Evolutionary conservation across 225 moss, liverwort and hornwort species (phyloP).

Genomic region (Anthoceros angustus): DNA sequence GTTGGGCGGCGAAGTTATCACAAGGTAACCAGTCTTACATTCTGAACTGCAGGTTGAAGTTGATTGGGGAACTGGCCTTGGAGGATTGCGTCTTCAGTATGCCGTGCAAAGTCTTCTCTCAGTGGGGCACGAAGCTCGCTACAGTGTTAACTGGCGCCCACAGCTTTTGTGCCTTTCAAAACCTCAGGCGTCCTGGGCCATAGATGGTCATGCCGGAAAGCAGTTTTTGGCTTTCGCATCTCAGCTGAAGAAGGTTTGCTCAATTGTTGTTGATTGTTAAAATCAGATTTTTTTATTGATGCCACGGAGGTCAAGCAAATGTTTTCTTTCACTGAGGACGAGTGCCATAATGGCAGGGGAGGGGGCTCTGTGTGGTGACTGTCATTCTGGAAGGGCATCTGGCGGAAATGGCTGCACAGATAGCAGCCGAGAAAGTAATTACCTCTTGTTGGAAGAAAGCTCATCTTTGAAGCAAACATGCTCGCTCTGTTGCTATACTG

Average conservation of each 20-base stretch:
- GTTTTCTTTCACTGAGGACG: neutral
- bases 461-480: neutral
- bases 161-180: slow-evolving; percentile 81
- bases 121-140: slow-evolving; percentile 86
- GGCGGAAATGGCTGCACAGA: slow-evolving; percentile 51
- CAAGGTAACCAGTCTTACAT: neutral
- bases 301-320: neutral
- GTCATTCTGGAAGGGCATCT: slow-evolving; percentile 74
- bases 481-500: neutral
- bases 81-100: slow-evolving; percentile 72
- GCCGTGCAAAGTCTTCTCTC: slow-evolving; percentile 74
- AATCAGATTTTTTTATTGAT: too few species aligned
- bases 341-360: slow-evolving; percentile 30
- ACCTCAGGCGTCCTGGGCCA: slow-evolving; percentile 53
- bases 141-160: slow-evolving; percentile 95
- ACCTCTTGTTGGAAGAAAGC: neutral
- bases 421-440: slow-evolving; percentile 60
- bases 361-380: slow-evolving; percentile 79
- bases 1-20: too few species aligned
- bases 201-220: slow-evolving; percentile 47
- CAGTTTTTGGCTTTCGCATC: slow-evolving; percentile 77
- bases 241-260: slow-evolving; percentile 71
- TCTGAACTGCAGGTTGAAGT: slow-evolving; percentile 61
- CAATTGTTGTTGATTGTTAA: neutral
- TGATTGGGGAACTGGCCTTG: slow-evolving; percentile 96